Conservation (phyloP, 1,284 basidiomycete genomes). For the Mycena sp. region DNA sequence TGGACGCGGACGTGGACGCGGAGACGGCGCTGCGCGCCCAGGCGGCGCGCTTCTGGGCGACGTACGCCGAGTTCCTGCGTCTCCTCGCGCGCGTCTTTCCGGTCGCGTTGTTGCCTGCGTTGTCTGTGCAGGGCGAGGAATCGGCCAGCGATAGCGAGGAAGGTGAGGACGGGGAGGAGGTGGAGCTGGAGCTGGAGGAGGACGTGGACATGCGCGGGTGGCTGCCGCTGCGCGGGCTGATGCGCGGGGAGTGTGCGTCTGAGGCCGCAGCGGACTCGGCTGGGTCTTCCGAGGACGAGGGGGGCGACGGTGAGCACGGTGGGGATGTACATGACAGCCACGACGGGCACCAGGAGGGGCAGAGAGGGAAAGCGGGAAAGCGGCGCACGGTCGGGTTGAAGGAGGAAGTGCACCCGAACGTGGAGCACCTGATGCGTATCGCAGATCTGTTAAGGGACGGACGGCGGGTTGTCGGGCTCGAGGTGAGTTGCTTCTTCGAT, state of each 20-base stretch:
- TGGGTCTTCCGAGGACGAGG: too few relatives aligned
- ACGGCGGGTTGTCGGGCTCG: constrained; percentile 63
- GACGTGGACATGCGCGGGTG: constrained; percentile 93
- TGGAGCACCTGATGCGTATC: constrained; percentile 94
- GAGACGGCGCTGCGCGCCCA: constrained; percentile 41
- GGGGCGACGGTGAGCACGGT: too few relatives aligned
- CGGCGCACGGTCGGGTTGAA: constrained; percentile 33
- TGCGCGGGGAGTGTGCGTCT: constrained; percentile 41
- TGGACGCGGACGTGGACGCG: constrained; percentile 35
- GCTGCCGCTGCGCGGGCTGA: constrained; percentile 75
- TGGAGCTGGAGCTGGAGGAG: constrained; percentile 72
- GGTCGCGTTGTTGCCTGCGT: constrained; percentile 65
- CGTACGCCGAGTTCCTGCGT: constrained; percentile 76
- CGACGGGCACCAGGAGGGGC: constrained; percentile 10
- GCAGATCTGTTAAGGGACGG: constrained; percentile 87
- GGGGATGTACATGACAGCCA: too few relatives aligned
- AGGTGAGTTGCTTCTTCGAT: constrained; percentile 48
- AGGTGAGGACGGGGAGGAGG: neutral
- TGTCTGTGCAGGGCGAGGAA: constrained; percentile 54
- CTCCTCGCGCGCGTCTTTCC: constrained; percentile 79
- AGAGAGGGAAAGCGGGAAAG: constrained; percentile 27
- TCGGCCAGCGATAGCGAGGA: neutral
- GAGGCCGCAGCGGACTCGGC: too few relatives aligned
- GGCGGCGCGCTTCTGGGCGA: constrained; percentile 71
- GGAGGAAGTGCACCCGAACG: constrained; percentile 89